Percentiles rank a stretch among this genome's conserved stretches.
phyloP scores from a whole-genome alignment of 2,329 filamentous ascomycete species.

The Bipolaris gigantea region DNA sequence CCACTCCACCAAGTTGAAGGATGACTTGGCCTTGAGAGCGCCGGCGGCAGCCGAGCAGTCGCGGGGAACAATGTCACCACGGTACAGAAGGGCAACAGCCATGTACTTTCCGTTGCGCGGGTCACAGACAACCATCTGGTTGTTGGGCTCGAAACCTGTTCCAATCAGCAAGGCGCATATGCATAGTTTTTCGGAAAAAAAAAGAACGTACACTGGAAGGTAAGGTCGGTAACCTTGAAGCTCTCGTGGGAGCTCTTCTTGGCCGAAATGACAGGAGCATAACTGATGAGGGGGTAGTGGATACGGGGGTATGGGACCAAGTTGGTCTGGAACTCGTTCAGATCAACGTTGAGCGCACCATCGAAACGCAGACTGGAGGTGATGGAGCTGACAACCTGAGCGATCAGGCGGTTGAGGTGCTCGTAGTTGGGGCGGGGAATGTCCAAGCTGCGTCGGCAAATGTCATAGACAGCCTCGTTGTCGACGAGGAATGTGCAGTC shows the following conservation, averaged over 20 bases:
- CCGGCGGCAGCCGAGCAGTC: conserved; percentile 70
- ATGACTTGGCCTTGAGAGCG: conserved; percentile 69
- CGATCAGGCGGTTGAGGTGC: conserved; percentile 73
- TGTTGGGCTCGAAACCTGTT: conserved; percentile 73
- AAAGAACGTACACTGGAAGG: conserved; percentile 63
- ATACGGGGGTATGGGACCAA: conserved; percentile 73
- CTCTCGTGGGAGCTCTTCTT: conserved; percentile 82
- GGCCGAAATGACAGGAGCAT: conserved; percentile 70
- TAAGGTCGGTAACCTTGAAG: conserved; percentile 80
- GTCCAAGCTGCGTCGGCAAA: conserved; percentile 72
- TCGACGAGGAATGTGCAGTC: conserved; percentile 78
- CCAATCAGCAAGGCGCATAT: conserved; percentile 29
- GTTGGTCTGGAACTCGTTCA: conserved; percentile 80
- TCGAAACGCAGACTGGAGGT: conserved; percentile 73
- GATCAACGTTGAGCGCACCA: conserved; percentile 71
- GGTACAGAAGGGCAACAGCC: conserved; percentile 72
- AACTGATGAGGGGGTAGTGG: conserved; percentile 74
- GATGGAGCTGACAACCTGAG: conserved; percentile 74
- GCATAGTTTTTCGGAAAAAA: background rate
- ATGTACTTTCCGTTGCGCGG: conserved; percentile 77
- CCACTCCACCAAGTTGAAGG: conserved; percentile 75
- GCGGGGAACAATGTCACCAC: conserved; percentile 70
- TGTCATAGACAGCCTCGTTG: conserved; percentile 75
- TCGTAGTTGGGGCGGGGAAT: conserved; percentile 70
- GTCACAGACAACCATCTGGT: conserved; percentile 77